These are phyloP conservation scores for Niebla homalea DNA, from an alignment of 495 filamentous ascomycete species.

Conservation along the genomic window DNA sequence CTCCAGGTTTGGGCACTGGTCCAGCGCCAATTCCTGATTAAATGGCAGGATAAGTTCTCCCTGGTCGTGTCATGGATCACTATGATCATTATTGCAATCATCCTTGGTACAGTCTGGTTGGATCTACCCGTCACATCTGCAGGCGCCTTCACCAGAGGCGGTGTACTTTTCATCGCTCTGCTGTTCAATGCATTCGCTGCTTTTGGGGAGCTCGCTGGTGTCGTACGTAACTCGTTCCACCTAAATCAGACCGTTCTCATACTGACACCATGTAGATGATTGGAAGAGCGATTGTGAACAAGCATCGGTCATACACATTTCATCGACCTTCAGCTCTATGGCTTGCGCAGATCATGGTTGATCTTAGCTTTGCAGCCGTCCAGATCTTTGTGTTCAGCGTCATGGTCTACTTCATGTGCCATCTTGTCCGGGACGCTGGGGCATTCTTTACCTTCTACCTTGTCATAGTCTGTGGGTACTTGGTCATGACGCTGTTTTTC, in stretches of 20 bases:
- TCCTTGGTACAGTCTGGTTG: constrained; percentile 77
- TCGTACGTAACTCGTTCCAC: neutral
- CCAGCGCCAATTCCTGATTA: constrained; percentile 51
- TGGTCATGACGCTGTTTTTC: constrained; percentile 72
- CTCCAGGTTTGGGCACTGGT: constrained; percentile 57
- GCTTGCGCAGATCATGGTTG: constrained; percentile 67
- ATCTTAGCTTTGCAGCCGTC: constrained; percentile 51
- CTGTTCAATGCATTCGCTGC: constrained; percentile 76
- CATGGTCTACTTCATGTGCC: constrained; percentile 75
- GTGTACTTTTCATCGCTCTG: constrained; percentile 77
- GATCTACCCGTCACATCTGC: constrained; percentile 47
- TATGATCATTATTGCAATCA: constrained; percentile 60
- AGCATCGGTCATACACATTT: constrained; percentile 78
- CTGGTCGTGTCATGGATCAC: constrained; percentile 57
- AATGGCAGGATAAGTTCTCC: constrained; percentile 58
- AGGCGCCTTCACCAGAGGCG: constrained; percentile 69
- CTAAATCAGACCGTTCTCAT: constrained; percentile 15
- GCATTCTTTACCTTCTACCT: constrained; percentile 75
- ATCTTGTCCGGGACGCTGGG: constrained; percentile 58
- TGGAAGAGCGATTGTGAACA: constrained; percentile 80
- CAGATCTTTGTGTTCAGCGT: constrained; percentile 50
- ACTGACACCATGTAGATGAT: constrained; percentile 69
- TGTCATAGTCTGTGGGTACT: constrained; percentile 50
- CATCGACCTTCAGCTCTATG: constrained; percentile 86
- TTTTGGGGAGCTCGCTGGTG: constrained; percentile 47